Conservation (phyloP, 176 grass and related monocot genomes). For the Saccharum spontaneum region DNA sequence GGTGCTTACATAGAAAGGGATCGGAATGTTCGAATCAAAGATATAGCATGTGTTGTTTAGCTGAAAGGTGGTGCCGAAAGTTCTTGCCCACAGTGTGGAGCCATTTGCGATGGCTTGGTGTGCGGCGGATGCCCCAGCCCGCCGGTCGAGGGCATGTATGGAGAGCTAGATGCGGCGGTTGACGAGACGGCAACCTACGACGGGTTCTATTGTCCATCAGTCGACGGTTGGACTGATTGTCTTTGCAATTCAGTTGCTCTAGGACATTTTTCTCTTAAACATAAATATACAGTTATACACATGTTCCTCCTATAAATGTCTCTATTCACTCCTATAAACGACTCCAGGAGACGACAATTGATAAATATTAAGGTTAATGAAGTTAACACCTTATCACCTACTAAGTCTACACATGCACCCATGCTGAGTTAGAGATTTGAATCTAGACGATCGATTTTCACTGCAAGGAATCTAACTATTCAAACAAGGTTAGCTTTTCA, state of each 20-base stretch:
- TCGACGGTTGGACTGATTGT: neutral
- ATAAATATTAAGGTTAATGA: no score
- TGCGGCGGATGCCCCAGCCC: neutral
- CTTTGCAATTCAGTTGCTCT: neutral
- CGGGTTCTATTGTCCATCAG: neutral
- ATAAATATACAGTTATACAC: neutral
- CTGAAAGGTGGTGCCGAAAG: conserved; percentile 50
- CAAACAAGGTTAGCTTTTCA: no score
- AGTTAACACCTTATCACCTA: no score
- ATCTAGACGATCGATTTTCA: neutral
- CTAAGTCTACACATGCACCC: no score
- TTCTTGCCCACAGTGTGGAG: conserved; percentile 35
- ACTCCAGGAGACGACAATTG: no score
- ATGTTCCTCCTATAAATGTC: no score
- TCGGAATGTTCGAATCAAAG: conserved; percentile 30
- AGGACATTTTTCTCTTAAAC: neutral
- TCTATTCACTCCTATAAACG: no score
- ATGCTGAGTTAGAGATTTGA: neutral
- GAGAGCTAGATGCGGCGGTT: neutral
- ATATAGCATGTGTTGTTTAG: neutral
- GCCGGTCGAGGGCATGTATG: neutral
- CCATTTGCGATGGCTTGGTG: conserved; percentile 11
- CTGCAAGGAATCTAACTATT: neutral
- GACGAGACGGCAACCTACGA: neutral
- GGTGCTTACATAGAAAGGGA: neutral